These are phyloP conservation scores for Aspergillus tubingensis DNA, from an alignment of 2,329 filamentous ascomycete genomes.

Conservation along the genomic window DNA sequence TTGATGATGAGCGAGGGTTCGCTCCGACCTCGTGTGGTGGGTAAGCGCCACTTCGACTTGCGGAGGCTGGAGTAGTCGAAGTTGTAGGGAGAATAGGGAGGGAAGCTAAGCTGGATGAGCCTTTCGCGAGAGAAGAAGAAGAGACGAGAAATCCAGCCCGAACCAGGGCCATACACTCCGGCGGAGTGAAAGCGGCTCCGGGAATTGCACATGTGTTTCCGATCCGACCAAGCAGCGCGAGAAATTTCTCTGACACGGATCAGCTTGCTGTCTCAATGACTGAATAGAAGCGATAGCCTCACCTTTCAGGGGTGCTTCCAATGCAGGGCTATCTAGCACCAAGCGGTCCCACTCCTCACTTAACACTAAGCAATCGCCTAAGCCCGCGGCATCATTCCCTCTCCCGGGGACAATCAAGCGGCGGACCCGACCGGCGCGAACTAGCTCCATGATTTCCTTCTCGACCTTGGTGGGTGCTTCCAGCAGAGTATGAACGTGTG, in stretches of 20 bases:
- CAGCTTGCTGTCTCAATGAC: constrained; percentile 10
- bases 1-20: constrained; percentile 17
- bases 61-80: constrained; percentile 20
- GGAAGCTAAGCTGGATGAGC: constrained; percentile 47
- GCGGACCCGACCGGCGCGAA: constrained; percentile 53
- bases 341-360: constrained; percentile 54
- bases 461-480: constrained; percentile 60
- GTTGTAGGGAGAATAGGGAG: constrained; percentile 32
- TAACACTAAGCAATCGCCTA: constrained; percentile 61
- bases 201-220: constrained; percentile 51
- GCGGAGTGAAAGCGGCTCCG: constrained; percentile 46
- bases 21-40: neutral
- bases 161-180: constrained; percentile 53
- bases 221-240: constrained; percentile 49
- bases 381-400: constrained; percentile 56
- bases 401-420: constrained; percentile 59
- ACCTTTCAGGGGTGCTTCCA: constrained; percentile 42
- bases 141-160: constrained; percentile 58
- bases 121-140: constrained; percentile 43
- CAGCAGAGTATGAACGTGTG: constrained; percentile 62
- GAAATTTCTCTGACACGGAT: constrained; percentile 49
- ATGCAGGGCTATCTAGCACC: constrained; percentile 36
- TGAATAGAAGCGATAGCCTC: neutral
- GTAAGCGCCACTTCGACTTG: constrained; percentile 28
- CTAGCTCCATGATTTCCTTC: constrained; percentile 58